Evolutionary conservation across 441 rosid genomes (phyloP).

Genomic region (Hura crepitans): DNA sequence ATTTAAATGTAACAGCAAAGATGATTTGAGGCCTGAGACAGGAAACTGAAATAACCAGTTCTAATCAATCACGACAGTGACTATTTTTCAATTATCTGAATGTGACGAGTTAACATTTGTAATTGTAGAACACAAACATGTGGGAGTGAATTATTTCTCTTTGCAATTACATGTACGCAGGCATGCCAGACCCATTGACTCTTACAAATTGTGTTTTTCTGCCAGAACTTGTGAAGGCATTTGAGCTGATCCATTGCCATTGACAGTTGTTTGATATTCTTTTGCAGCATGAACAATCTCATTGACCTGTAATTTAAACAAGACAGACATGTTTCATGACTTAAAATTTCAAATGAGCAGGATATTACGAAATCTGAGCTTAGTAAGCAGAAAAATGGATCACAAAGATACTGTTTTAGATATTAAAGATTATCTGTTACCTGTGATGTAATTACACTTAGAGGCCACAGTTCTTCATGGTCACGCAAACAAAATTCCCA

Average conservation of each 20-base stretch:
- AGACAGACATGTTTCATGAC: neutral
- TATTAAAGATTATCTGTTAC: slow-evolving; percentile 29
- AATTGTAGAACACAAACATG: no score
- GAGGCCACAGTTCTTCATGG: slow-evolving; percentile 86
- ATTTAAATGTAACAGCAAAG: no score
- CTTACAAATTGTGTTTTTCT: slow-evolving; percentile 73
- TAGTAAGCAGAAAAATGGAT: no score
- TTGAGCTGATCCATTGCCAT: slow-evolving; percentile 69
- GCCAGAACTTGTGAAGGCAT: slow-evolving; percentile 63
- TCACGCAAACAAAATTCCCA: slow-evolving; percentile 89
- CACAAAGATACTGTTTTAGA: neutral
- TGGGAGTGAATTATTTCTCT: no score
- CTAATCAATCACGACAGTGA: no score
- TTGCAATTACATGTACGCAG: no score
- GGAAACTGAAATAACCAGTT: no score
- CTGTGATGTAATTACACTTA: slow-evolving; percentile 74
- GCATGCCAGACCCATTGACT: neutral
- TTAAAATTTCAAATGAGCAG: no score
- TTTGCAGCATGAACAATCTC: slow-evolving; percentile 75
- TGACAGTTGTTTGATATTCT: slow-evolving; percentile 64
- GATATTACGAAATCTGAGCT: no score
- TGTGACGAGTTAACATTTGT: no score
- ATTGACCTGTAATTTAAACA: slow-evolving; percentile 51
- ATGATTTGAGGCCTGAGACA: neutral
- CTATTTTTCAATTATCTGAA: no score